These are phyloP conservation scores for Lepidium africanum DNA, from an alignment of 345 rosid genomes.

Conservation along the genomic window DNA sequence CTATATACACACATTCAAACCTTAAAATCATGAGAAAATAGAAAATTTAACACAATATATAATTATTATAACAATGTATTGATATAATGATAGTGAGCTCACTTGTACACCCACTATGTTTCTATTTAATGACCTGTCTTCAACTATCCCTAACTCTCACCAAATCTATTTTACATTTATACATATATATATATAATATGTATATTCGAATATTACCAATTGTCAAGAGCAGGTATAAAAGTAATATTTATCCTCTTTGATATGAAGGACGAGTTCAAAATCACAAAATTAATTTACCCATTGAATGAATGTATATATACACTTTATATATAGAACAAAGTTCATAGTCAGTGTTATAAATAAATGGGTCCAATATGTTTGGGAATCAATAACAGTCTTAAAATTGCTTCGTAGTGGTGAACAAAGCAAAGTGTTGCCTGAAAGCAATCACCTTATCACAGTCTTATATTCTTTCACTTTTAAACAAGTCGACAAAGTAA, in stretches of 20 bases:
- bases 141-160: slow-evolving; percentile 25
- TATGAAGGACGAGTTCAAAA: background rate
- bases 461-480: slow-evolving; percentile 17
- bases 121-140: slow-evolving; percentile 23
- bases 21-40: slow-evolving; percentile 30
- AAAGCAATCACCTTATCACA: slow-evolving; percentile 27
- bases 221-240: no score
- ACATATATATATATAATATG: no score
- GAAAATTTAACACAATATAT: slow-evolving; percentile 15
- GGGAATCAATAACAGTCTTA: slow-evolving; percentile 32
- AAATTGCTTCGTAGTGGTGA: slow-evolving; percentile 25
- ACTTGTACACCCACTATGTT: slow-evolving; percentile 31
- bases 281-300: background rate
- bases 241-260: background rate
- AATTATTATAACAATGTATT: slow-evolving; percentile 3
- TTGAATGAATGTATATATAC: background rate
- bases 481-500: slow-evolving; percentile 15
- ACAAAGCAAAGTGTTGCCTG: slow-evolving; percentile 28
- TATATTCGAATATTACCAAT: background rate
- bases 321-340: background rate
- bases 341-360: slow-evolving; percentile 8
- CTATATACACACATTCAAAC: slow-evolving; percentile 11
- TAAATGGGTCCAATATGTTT: slow-evolving; percentile 28
- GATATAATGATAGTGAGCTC: slow-evolving; percentile 41
- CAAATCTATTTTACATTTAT: background rate